phyloP scores from a whole-genome alignment of 768 basidiomycete genomes.

The Brasilioporus rufonigricans region DNA sequence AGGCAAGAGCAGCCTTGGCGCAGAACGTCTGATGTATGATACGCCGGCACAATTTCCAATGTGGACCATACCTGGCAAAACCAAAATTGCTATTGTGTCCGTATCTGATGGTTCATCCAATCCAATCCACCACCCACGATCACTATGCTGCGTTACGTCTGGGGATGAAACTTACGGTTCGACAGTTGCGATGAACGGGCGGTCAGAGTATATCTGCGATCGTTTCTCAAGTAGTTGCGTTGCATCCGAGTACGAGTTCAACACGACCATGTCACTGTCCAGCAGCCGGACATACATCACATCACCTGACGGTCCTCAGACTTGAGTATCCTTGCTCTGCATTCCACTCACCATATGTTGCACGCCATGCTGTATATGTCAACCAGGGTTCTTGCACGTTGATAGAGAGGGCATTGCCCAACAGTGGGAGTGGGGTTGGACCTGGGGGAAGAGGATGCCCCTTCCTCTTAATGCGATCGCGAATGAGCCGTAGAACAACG shows the following conservation, averaged over 20 bases:
- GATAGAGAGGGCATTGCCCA: not conserved
- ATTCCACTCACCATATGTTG: not conserved
- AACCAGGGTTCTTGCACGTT: not conserved
- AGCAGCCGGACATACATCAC: slow-evolving; percentile 5
- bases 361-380: not conserved
- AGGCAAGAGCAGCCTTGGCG: not conserved
- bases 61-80: too few species aligned
- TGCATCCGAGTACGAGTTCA: too few species aligned
- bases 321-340: not conserved
- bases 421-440: not conserved
- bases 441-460: too few species aligned
- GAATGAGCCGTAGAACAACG: not conserved
- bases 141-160: too few species aligned
- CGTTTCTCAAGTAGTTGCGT: not conserved
- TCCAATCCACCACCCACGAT: too few species aligned
- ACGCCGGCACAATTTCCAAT: too few species aligned
- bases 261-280: not conserved
- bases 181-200: not conserved
- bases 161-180: not conserved
- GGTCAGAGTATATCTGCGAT: too few species aligned
- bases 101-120: not conserved
- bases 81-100: not conserved
- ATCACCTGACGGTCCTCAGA: not conserved
- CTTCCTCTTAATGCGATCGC: too few species aligned
- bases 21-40: too few species aligned